These are phyloP conservation scores for Yamadazyma dushanensis DNA, from an alignment of 1,139 yeast genomes.

Conservation along the genomic window DNA sequence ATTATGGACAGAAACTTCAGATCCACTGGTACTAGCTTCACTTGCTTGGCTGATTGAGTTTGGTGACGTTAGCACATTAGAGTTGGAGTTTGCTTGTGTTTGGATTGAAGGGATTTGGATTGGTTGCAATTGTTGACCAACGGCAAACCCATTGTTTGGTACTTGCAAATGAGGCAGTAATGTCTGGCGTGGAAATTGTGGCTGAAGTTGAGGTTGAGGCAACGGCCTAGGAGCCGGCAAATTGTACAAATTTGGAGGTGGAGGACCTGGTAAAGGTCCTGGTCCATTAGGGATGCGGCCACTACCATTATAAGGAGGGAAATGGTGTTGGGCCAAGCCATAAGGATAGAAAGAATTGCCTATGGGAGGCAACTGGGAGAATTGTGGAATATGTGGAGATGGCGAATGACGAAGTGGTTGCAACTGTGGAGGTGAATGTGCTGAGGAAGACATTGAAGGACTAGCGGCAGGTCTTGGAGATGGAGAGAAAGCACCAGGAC, in stretches of 20 bases:
- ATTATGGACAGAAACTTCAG: not conserved
- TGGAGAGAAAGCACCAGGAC: not conserved
- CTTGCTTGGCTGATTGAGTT: slow-evolving; percentile 1
- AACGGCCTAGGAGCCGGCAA: slow-evolving; percentile 9
- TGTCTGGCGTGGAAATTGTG: slow-evolving; percentile 1
- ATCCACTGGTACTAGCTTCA: not conserved
- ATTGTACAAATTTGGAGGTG: slow-evolving; percentile 25
- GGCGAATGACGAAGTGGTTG: too few species aligned
- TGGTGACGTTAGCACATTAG: not conserved
- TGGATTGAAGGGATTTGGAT: slow-evolving; percentile 6
- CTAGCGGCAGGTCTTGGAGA: not conserved
- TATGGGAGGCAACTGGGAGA: slow-evolving; percentile 1
- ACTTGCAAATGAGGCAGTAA: slow-evolving; percentile 2
- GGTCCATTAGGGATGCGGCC: slow-evolving; percentile 49
- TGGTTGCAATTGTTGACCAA: too few species aligned
- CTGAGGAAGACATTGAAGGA: not conserved
- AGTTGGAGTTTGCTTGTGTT: not conserved
- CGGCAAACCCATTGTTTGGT: too few species aligned
- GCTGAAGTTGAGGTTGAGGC: slow-evolving; percentile 5
- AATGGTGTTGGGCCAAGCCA: slow-evolving; percentile 20
- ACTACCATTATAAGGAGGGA: slow-evolving; percentile 38
- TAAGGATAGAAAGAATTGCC: slow-evolving; percentile 9
- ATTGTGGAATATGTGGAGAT: slow-evolving; percentile 1
- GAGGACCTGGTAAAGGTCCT: slow-evolving; percentile 48
- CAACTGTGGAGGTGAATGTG: not conserved